These are phyloP conservation scores for Fonsecaea monophora DNA, from an alignment of 2,329 filamentous ascomycete species.

Conservation along the genomic window DNA sequence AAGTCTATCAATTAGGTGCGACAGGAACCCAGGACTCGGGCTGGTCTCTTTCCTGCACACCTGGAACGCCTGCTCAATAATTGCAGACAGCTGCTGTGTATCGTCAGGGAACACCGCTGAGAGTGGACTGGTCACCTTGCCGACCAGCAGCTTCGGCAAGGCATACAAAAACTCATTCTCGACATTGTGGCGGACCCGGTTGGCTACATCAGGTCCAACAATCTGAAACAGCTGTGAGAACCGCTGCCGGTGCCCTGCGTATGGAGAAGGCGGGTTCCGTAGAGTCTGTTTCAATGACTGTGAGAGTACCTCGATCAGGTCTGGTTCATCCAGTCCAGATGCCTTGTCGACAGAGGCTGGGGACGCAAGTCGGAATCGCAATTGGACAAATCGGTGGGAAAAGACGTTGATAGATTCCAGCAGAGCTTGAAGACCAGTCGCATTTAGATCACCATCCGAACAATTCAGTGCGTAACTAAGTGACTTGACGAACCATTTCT, in stretches of 20 bases:
- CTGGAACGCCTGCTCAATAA: constrained; percentile 31
- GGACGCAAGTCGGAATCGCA: constrained; percentile 27
- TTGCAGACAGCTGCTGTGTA: constrained; percentile 27
- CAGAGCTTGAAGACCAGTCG: constrained; percentile 38
- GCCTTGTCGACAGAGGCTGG: neutral
- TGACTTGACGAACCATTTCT: constrained; percentile 22
- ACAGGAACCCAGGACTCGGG: constrained; percentile 28
- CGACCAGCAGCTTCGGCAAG: constrained; percentile 29
- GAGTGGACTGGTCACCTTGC: constrained; percentile 28
- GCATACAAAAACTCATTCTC: constrained; percentile 50
- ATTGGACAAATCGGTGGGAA: constrained; percentile 33
- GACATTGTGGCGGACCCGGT: constrained; percentile 50
- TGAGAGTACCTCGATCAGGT: constrained; percentile 37
- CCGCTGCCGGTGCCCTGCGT: constrained; percentile 14
- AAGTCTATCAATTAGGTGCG: constrained; percentile 36
- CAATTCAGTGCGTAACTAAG: constrained; percentile 25
- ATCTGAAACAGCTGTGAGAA: constrained; percentile 27
- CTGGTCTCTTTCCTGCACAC: constrained; percentile 30
- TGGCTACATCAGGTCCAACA: constrained; percentile 32
- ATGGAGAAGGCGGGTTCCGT: neutral
- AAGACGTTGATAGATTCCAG: constrained; percentile 42
- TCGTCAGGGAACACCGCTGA: constrained; percentile 26
- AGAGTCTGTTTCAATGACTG: constrained; percentile 38
- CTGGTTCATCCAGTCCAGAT: constrained; percentile 35
- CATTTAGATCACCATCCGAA: constrained; percentile 7